Evolutionary conservation across 1,284 basidiomycete genomes (phyloP).

Genomic region (Ceratobasidium papillatum): DNA sequence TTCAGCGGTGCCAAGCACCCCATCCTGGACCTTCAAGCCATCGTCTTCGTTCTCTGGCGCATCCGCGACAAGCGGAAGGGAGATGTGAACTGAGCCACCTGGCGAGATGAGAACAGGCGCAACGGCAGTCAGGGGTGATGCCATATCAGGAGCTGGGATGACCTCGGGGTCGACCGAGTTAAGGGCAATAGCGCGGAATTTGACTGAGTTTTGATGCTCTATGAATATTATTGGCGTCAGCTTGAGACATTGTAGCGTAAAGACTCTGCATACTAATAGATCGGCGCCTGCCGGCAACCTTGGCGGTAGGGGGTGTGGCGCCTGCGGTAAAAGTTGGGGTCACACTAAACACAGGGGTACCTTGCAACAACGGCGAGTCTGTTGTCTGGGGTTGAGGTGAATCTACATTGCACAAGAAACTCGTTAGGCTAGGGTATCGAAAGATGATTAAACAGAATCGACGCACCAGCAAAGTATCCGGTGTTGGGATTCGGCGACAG

Average conservation of each 20-base stretch:
- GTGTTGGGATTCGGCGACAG: slow-evolving; percentile 28
- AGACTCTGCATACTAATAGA: slow-evolving; percentile 20
- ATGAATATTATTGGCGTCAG: background rate
- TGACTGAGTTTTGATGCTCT: slow-evolving; percentile 10
- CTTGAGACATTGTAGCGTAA: background rate
- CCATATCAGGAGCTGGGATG: background rate
- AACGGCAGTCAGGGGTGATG: background rate
- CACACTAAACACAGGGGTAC: background rate
- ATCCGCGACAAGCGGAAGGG: background rate
- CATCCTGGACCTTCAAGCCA: too few relatives aligned
- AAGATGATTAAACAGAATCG: background rate
- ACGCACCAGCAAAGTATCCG: slow-evolving; percentile 31
- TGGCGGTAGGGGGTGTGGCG: background rate
- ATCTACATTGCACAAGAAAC: background rate
- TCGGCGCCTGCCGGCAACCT: slow-evolving; percentile 30
- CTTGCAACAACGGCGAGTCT: slow-evolving; percentile 26
- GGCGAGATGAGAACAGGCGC: background rate
- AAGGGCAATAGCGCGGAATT: background rate
- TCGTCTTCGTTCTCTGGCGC: background rate
- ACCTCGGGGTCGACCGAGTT: background rate
- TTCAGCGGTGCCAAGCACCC: background rate
- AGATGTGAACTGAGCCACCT: background rate
- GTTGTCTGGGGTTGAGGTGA: slow-evolving; percentile 7
- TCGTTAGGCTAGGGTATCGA: background rate
- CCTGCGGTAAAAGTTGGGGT: background rate